Percentiles rank a stretch among this genome's conserved stretches.
phyloP scores from a whole-genome alignment of 73 alveolate species.

The Blepharisma stoltei region DNA sequence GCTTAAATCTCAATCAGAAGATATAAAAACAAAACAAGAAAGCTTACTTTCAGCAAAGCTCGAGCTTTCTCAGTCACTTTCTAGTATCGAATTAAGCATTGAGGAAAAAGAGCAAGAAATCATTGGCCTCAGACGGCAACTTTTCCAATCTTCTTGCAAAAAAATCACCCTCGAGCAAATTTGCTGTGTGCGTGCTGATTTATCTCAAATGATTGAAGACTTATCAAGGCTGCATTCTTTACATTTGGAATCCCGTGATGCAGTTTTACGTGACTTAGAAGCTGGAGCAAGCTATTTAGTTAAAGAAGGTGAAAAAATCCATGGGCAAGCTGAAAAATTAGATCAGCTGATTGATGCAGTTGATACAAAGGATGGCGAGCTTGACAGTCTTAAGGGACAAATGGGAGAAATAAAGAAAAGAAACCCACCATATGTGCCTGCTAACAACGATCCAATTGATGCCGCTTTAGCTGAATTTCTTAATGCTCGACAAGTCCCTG shows the following conservation, averaged over 20 bases:
- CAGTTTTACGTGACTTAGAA: conserved; percentile 14
- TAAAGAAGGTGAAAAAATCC: neutral
- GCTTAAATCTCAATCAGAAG: no score
- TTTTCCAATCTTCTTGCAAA: neutral
- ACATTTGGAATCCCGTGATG: neutral
- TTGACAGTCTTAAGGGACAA: neutral
- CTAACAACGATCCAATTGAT: conserved; percentile 35
- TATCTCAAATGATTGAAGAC: neutral
- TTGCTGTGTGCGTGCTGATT: conserved; percentile 24
- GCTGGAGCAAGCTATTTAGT: conserved; percentile 1
- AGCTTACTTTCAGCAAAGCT: neutral
- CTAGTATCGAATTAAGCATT: neutral
- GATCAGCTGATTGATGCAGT: conserved; percentile 19
- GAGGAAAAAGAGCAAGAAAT: conserved; percentile 28
- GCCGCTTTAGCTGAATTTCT: conserved; percentile 28
- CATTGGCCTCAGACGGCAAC: neutral
- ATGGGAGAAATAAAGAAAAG: neutral
- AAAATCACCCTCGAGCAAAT: conserved; percentile 22
- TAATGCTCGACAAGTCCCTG: conserved; percentile 9
- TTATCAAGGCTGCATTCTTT: neutral
- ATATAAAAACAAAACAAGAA: neutral
- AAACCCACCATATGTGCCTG: conserved; percentile 16
- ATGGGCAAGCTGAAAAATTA: neutral
- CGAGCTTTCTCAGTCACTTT: neutral
- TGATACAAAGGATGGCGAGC: conserved; percentile 1